A percentile compares a stretch with the other conserved stretches of the same genome.
phyloP scores from a whole-genome alignment of 495 filamentous ascomycete genomes.

The Cudoniella acicularis region DNA sequence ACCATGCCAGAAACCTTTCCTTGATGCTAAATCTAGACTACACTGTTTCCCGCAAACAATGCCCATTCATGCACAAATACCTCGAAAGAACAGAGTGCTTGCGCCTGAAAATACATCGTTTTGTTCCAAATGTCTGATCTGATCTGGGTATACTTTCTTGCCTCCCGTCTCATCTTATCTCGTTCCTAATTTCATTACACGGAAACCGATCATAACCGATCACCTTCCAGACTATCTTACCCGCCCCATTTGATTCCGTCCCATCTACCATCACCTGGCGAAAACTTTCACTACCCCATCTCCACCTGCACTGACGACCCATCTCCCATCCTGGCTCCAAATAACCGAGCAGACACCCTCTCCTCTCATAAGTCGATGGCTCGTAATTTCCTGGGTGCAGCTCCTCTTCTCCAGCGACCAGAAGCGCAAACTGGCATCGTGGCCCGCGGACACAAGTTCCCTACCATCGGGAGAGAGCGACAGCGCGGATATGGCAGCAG shows the following conservation, averaged over 20 bases:
- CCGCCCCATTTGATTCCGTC: background rate
- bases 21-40: too few species aligned
- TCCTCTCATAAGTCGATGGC: constrained; percentile 85
- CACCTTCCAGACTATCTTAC: background rate
- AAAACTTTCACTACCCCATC: constrained; percentile 97
- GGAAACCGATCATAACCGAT: background rate
- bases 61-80: too few species aligned
- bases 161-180: constrained; percentile 11
- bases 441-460: constrained; percentile 92
- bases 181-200: background rate
- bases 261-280: constrained; percentile 35
- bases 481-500: constrained; percentile 83
- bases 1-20: too few species aligned
- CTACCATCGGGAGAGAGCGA: constrained; percentile 87
- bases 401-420: constrained; percentile 95
- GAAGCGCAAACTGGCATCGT: constrained; percentile 91
- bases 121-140: too few species aligned
- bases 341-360: constrained; percentile 91
- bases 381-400: constrained; percentile 91
- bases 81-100: too few species aligned
- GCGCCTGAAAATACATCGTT: too few species aligned
- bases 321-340: constrained; percentile 90
- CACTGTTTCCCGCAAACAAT: too few species aligned
- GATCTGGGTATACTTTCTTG: background rate
- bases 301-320: constrained; percentile 93